phyloP scores from a whole-genome alignment of 768 basidiomycete genomes.

The Russula compacta region DNA sequence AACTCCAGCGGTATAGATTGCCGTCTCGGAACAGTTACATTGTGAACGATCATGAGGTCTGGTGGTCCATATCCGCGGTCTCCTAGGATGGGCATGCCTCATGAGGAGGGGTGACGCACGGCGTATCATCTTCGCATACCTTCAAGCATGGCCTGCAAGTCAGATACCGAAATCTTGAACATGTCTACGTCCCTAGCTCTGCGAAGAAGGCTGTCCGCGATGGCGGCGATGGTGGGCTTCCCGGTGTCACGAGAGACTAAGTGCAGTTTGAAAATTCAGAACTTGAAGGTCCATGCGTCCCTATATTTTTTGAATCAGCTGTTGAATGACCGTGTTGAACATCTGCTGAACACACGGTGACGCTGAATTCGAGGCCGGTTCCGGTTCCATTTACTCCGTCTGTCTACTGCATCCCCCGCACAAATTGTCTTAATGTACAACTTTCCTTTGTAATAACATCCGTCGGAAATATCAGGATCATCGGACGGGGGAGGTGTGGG shows the following conservation, averaged over 20 bases:
- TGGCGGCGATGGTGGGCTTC: conserved; percentile 17
- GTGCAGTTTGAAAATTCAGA: conserved; percentile 11
- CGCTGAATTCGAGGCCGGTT: conserved; percentile 10
- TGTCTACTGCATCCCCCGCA: neutral
- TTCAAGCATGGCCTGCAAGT: conserved; percentile 46
- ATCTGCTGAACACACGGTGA: conserved; percentile 10
- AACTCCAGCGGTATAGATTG: conserved; percentile 48
- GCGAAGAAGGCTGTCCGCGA: conserved; percentile 14
- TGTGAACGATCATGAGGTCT: conserved; percentile 71
- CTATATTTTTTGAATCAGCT: neutral
- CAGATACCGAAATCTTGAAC: conserved; percentile 29
- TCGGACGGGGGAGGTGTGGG: conserved; percentile 74
- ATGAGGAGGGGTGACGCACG: neutral
- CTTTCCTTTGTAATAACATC: neutral
- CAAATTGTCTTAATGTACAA: conserved; percentile 4
- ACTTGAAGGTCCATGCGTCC: neutral
- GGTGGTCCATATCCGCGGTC: conserved; percentile 51
- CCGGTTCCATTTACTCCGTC: conserved; percentile 1
- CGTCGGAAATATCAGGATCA: conserved; percentile 38
- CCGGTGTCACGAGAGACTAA: conserved; percentile 17
- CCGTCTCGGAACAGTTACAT: conserved; percentile 33
- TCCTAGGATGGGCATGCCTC: conserved; percentile 28
- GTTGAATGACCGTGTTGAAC: neutral
- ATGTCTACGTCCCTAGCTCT: conserved; percentile 25
- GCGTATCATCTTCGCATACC: conserved; percentile 30